Percentiles rank a stretch among this genome's conserved stretches.
Conservation (phyloP, 202 grass and related monocot species). For the Musa balbisiana region DNA sequence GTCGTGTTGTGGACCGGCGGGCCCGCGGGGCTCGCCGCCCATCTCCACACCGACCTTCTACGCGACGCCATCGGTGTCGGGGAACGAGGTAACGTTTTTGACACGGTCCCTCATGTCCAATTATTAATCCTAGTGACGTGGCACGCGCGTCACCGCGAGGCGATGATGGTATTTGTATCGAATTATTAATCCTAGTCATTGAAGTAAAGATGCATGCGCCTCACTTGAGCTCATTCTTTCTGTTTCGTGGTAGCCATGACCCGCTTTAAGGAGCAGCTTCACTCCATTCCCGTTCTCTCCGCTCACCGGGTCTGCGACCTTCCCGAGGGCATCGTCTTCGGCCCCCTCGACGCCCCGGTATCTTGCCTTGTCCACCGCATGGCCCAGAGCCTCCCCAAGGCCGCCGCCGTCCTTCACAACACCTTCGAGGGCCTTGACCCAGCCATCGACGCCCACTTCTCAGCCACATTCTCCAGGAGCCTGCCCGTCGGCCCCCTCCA, state of each 20-base stretch:
- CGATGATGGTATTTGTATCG: no score
- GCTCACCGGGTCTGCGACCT: slow-evolving; percentile 6
- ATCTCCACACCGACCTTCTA: slow-evolving; percentile 51
- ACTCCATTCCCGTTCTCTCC: slow-evolving; percentile 1
- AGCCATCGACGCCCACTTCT: neutral
- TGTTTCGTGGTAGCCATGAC: neutral
- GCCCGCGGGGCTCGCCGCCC: slow-evolving; percentile 32
- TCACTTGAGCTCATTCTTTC: neutral
- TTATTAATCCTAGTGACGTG: no score
- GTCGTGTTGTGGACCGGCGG: slow-evolving; percentile 43
- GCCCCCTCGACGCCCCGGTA: neutral
- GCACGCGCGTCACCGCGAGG: no score
- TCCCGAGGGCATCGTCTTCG: slow-evolving; percentile 17
- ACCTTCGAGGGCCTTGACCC: slow-evolving; percentile 6
- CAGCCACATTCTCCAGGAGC: neutral
- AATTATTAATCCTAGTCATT: no score
- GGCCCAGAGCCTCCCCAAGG: neutral
- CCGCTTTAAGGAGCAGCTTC: neutral
- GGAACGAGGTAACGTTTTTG: slow-evolving; percentile 18
- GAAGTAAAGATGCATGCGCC: no score
- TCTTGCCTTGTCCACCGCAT: slow-evolving; percentile 8
- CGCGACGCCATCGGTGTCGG: slow-evolving; percentile 31
- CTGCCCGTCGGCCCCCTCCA: slow-evolving; percentile 9
- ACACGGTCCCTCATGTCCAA: no score
- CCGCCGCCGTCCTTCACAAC: slow-evolving; percentile 9